Base-by-base conservation (phyloP, 2,329 filamentous ascomycete species). In the Ceratocystis alfenasii region DNA sequence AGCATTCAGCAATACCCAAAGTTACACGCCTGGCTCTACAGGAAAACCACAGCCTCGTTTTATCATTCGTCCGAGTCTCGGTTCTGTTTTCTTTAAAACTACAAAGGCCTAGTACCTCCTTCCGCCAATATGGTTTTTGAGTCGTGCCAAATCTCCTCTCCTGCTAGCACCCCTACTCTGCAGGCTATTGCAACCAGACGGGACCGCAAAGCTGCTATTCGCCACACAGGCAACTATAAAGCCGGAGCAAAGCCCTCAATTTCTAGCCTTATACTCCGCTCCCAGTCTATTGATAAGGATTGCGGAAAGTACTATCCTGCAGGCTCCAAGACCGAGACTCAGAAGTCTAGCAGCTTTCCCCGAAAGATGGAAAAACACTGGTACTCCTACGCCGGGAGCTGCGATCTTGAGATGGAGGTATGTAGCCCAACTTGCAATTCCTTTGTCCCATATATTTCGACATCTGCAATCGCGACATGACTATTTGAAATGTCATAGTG, bases 351-450 rank as follows among this genome's bases (percentile, higher is more conserved):
- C 45, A 50, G 22, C 17, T 5, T n/a, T 15, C 61, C 55, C 5
- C 33, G 8, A n/a, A 62, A 53, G 10, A 67, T 67, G 65, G 25
- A 55, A 45, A 62, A 64, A 12, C 44, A 53, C 1, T 67, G 65
- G 65, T 59, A 45, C 48, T 22, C 65, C 25, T 60, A 44, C 46
- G n/a, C 57, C 30, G 45, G 5, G 30, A 63, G 63, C 59, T 20
- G 33, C 25, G 48, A 62, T 22, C 8, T 59, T 17, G 48, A 41
- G 8, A 44, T 55, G 8, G 64, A 66, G 50, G 64, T 66, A 62
- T 28, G 64, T 66, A n/a, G 8, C 7, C 33, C 15, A 36, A 4
- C 22, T 10, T 12, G 28, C 6, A 59, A 30, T n/a, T 4, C 55
- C 30, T 10, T 36, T 36, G 15, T 36, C 28, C 17, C 25, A 33